phyloP scores from a whole-genome alignment of 345 rosid genomes.

The Kernera saxatilis region DNA sequence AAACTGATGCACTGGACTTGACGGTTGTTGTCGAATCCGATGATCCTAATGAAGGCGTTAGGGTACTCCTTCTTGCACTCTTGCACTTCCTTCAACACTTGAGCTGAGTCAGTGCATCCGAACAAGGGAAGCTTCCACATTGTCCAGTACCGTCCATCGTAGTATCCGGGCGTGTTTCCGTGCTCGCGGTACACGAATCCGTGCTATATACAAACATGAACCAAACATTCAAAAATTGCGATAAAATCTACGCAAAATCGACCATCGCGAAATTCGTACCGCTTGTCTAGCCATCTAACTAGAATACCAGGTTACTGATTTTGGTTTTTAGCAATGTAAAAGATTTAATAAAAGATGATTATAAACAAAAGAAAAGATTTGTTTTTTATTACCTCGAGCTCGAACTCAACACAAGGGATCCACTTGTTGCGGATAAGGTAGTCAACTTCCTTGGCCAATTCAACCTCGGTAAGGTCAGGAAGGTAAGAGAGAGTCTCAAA shows the following conservation, averaged over 20 bases:
- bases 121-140: constrained; percentile 41
- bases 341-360: neutral
- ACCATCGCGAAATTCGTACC: too few species aligned
- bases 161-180: constrained; percentile 30
- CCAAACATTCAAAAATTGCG: neutral
- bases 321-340: neutral
- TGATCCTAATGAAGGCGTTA: constrained; percentile 29
- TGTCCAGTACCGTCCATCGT: constrained; percentile 39
- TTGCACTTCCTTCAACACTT: constrained; percentile 35
- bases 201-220: constrained; percentile 2
- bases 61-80: constrained; percentile 37
- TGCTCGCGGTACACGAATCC: constrained; percentile 40
- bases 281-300: too few species aligned
- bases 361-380: neutral
- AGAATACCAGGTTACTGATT: neutral
- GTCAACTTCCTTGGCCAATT: constrained; percentile 39
- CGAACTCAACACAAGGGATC: constrained; percentile 74
- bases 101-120: constrained; percentile 32
- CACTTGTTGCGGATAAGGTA: constrained; percentile 57
- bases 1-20: constrained; percentile 42
- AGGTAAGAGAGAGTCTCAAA: constrained; percentile 55
- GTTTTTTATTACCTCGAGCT: constrained; percentile 31
- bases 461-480: constrained; percentile 24
- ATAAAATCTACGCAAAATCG: too few species aligned
- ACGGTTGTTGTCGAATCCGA: constrained; percentile 36